These are phyloP conservation scores for Claviceps digitariae DNA, from an alignment of 2,329 filamentous ascomycete species.

Conservation along the genomic window DNA sequence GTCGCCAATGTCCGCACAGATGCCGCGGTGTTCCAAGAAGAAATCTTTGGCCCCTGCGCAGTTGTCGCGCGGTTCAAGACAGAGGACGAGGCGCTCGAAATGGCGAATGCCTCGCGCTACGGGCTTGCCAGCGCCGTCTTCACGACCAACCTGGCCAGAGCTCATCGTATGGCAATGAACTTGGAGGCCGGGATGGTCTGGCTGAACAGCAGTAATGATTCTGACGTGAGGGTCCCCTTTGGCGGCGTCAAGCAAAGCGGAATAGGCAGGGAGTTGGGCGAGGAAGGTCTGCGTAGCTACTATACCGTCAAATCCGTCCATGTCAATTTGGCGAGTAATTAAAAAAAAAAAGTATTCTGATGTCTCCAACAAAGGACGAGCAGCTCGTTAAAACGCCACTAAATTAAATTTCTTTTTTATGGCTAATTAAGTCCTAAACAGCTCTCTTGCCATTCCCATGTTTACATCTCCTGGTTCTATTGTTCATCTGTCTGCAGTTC, in stretches of 20 bases:
- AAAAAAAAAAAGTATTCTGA: too few relatives aligned
- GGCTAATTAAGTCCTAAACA: not conserved
- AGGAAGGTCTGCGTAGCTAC: constrained; percentile 17
- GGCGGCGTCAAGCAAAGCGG: constrained; percentile 21
- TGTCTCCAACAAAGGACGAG: too few relatives aligned
- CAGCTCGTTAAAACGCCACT: not conserved
- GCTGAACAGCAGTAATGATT: constrained; percentile 24
- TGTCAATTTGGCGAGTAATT: constrained; percentile 12
- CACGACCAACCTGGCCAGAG: constrained; percentile 33
- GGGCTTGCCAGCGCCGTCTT: constrained; percentile 43
- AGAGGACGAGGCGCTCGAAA: constrained; percentile 16
- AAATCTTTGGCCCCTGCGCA: constrained; percentile 20
- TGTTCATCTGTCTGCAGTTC: not conserved
- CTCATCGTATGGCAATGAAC: constrained; percentile 28
- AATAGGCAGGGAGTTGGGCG: constrained; percentile 18
- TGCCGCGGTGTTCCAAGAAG: constrained; percentile 15
- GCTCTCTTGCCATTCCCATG: not conserved
- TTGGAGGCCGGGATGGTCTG: constrained; percentile 39
- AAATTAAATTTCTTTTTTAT: not conserved
- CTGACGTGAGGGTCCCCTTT: constrained; percentile 18
- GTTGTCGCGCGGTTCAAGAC: constrained; percentile 13
- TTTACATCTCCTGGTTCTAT: not conserved
- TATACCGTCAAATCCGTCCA: constrained; percentile 18
- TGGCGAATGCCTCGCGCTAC: constrained; percentile 31
- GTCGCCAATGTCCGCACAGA: constrained; percentile 13